These are phyloP conservation scores for Hemileccinum rubropunctum DNA, from an alignment of 768 basidiomycete genomes.

Conservation along the genomic window DNA sequence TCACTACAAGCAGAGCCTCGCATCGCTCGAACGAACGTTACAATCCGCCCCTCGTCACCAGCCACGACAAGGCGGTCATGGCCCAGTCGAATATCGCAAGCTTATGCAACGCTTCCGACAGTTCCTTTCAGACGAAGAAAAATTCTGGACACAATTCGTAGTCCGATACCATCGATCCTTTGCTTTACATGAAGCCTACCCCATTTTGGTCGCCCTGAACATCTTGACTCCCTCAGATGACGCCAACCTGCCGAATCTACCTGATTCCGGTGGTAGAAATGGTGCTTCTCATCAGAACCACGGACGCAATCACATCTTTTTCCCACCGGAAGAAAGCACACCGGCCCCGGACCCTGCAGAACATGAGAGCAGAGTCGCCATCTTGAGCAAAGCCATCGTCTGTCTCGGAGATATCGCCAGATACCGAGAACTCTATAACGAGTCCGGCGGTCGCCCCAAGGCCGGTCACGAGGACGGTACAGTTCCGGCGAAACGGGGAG, in stretches of 20 bases:
- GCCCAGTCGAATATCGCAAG: conserved; percentile 81
- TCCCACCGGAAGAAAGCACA: conserved; percentile 55
- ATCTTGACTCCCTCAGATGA: conserved; percentile 46
- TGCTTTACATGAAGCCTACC: conserved; percentile 59
- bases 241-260: conserved; percentile 21
- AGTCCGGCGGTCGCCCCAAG: conserved; percentile 59
- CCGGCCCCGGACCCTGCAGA: conserved; percentile 34
- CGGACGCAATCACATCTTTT: conserved; percentile 59
- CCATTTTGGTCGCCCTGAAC: conserved; percentile 55
- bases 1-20: conserved; percentile 74
- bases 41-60: conserved; percentile 41
- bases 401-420: conserved; percentile 94
- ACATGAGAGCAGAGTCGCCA: conserved; percentile 62
- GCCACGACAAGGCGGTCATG: conserved; percentile 42
- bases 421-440: conserved; percentile 89
- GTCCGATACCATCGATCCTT: conserved; percentile 73
- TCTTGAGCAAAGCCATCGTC: conserved; percentile 83
- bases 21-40: conserved; percentile 58
- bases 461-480: conserved; percentile 65
- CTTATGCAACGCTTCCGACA: conserved; percentile 85
- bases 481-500: conserved; percentile 35
- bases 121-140: conserved; percentile 87
- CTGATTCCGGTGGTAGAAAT: conserved; percentile 20
- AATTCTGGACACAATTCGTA: conserved; percentile 84
- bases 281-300: conserved; percentile 24